Percentiles rank a stretch among this genome's conserved stretches.
Evolutionary conservation across 768 basidiomycete genomes (phyloP).

Genomic region (Pleurotus giganteus): DNA sequence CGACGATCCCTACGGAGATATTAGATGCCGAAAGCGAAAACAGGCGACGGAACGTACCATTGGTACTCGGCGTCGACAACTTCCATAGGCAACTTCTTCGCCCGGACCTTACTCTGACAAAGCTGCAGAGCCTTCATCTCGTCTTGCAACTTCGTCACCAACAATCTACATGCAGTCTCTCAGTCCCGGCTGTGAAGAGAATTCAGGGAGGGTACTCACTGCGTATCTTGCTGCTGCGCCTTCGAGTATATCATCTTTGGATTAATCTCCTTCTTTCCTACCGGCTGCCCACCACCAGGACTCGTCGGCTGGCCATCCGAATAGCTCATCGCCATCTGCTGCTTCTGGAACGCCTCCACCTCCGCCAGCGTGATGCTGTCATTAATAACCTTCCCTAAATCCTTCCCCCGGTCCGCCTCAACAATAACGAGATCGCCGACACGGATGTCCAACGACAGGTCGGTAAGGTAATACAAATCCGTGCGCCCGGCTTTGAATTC

Average conservation of each 20-base stretch:
- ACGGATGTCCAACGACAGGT: conserved; percentile 57
- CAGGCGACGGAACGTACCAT: conserved; percentile 56
- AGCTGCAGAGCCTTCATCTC: conserved; percentile 90
- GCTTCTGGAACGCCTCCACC: conserved; percentile 87
- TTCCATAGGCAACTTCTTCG: conserved; percentile 97
- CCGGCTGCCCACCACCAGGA: conserved; percentile 26
- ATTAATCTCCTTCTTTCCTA: conserved; percentile 86
- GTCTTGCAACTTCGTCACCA: conserved; percentile 83
- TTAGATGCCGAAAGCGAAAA: background rate
- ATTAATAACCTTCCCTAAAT: conserved; percentile 89
- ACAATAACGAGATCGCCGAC: conserved; percentile 94
- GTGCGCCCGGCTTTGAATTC: conserved; percentile 98
- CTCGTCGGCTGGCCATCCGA: conserved; percentile 31
- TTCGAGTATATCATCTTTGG: conserved; percentile 97
- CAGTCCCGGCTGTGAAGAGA: conserved; percentile 1
- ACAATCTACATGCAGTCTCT: conserved; percentile 42
- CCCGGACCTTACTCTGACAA: conserved; percentile 88
- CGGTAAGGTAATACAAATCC: conserved; percentile 89
- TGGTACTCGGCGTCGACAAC: conserved; percentile 99
- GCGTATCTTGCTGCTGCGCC: conserved; percentile 78
- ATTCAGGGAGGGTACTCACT: conserved; percentile 37
- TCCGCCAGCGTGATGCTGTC: conserved; percentile 88
- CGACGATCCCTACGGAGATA: conserved; percentile 77
- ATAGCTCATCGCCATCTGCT: conserved; percentile 54
- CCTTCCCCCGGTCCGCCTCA: conserved; percentile 93